A percentile compares a stretch with the other conserved stretches of the same genome.
Conservation (phyloP, 2,329 filamentous ascomycete species). For the Scolecobasidium constrictum region DNA sequence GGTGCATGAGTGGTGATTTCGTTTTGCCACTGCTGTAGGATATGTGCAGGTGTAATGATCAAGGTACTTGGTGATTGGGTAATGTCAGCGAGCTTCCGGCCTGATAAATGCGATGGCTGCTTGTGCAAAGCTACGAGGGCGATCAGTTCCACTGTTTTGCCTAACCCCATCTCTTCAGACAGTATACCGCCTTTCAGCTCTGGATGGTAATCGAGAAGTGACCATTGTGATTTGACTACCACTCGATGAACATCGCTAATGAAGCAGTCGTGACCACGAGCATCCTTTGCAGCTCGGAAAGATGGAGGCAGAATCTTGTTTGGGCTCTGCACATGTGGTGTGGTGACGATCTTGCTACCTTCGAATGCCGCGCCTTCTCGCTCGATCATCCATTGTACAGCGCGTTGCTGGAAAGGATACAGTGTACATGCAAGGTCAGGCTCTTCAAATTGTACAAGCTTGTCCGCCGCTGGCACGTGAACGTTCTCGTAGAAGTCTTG, state of each 20-base stretch:
- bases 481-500: slow-evolving; percentile 61
- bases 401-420: slow-evolving; percentile 62
- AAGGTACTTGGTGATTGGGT: slow-evolving; percentile 42
- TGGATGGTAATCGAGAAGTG: slow-evolving; percentile 30
- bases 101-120: slow-evolving; percentile 18
- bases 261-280: slow-evolving; percentile 36
- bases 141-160: slow-evolving; percentile 69
- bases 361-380: slow-evolving; percentile 47
- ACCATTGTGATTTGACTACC: slow-evolving; percentile 38
- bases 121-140: slow-evolving; percentile 56
- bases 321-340: slow-evolving; percentile 11
- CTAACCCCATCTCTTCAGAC: slow-evolving; percentile 74
- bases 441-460: slow-evolving; percentile 12
- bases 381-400: slow-evolving; percentile 58
- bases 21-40: slow-evolving; percentile 52
- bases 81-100: neutral
- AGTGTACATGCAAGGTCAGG: slow-evolving; percentile 33
- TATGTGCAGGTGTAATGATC: slow-evolving; percentile 51
- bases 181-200: slow-evolving; percentile 52
- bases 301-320: slow-evolving; percentile 26
- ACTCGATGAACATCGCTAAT: slow-evolving; percentile 54
- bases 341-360: slow-evolving; percentile 1
- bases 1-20: slow-evolving; percentile 50
- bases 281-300: slow-evolving; percentile 36
- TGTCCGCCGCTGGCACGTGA: slow-evolving; percentile 42